These are phyloP conservation scores for Leavenworthia alabamica DNA, from an alignment of 345 rosid species.

Conservation along the genomic window DNA sequence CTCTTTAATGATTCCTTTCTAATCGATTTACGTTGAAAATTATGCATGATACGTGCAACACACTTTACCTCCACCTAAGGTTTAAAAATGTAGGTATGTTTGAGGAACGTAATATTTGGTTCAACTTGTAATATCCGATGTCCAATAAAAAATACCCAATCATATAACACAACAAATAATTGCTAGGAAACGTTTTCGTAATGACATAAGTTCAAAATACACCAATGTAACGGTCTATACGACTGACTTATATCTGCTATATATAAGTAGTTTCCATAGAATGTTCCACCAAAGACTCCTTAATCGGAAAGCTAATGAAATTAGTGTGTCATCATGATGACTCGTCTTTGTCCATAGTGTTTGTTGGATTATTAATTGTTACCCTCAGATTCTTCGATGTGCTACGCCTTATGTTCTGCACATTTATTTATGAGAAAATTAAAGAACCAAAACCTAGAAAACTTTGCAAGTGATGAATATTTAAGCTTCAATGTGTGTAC, in stretches of 20 bases:
- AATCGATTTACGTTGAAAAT: neutral
- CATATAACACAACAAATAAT: neutral
- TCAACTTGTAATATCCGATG: neutral
- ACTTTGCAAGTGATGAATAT: neutral
- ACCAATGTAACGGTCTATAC: neutral
- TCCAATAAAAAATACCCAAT: neutral
- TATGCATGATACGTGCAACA: neutral
- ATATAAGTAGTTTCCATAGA: neutral
- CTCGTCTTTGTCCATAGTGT: neutral
- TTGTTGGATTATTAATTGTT: neutral
- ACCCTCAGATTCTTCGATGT: conserved; percentile 2
- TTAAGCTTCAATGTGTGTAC: conserved; percentile 31
- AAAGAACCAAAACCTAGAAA: neutral
- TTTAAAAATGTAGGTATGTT: too few relatives aligned
- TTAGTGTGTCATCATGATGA: neutral
- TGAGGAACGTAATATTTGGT: neutral
- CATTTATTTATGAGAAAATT: neutral
- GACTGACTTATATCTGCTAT: neutral
- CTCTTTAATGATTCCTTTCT: neutral
- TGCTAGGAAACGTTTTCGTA: neutral
- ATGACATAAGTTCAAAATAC: neutral
- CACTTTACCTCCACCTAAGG: too few relatives aligned
- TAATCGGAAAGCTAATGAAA: neutral
- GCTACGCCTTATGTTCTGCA: conserved; percentile 29
- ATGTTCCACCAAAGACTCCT: neutral